These are phyloP conservation scores for Colletotrichum sp. DNA, from an alignment of 2,329 filamentous ascomycete species.

Conservation along the genomic window DNA sequence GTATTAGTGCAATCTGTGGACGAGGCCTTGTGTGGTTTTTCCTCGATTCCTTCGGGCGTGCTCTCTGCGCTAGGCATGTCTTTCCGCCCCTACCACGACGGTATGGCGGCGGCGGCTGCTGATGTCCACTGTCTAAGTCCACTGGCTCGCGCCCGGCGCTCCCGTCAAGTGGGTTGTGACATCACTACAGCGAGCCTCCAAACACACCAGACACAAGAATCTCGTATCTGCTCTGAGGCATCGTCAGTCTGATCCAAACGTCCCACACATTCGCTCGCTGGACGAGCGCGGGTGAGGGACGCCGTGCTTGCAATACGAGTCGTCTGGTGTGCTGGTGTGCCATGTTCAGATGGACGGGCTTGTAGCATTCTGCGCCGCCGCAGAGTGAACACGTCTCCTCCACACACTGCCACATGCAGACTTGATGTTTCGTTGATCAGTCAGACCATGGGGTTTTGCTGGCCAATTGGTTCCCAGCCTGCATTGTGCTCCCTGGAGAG, in stretches of 20 bases:
- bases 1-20: neutral
- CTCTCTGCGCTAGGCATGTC: slow-evolving; percentile 5
- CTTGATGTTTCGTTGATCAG: slow-evolving; percentile 10
- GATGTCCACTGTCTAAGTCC: slow-evolving; percentile 4
- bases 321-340: neutral
- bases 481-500: neutral
- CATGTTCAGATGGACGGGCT: neutral
- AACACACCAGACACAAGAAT: neutral
- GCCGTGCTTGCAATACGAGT: slow-evolving; percentile 3
- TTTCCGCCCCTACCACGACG: slow-evolving; percentile 1
- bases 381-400: neutral
- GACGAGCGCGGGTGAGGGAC: neutral
- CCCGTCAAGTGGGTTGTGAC: slow-evolving; percentile 13
- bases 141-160: slow-evolving; percentile 1
- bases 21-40: neutral
- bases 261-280: neutral
- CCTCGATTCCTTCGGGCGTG: neutral
- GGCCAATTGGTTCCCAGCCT: slow-evolving; percentile 1
- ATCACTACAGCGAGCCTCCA: slow-evolving; percentile 4
- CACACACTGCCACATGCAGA: neutral
- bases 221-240: slow-evolving; percentile 4
- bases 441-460: neutral
- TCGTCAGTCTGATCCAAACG: slow-evolving; percentile 9
- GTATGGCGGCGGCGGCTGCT: neutral
- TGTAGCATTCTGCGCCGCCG: neutral